Conservation (phyloP, 75 land plant genomes). For the Selaginella tamariscina region DNA sequence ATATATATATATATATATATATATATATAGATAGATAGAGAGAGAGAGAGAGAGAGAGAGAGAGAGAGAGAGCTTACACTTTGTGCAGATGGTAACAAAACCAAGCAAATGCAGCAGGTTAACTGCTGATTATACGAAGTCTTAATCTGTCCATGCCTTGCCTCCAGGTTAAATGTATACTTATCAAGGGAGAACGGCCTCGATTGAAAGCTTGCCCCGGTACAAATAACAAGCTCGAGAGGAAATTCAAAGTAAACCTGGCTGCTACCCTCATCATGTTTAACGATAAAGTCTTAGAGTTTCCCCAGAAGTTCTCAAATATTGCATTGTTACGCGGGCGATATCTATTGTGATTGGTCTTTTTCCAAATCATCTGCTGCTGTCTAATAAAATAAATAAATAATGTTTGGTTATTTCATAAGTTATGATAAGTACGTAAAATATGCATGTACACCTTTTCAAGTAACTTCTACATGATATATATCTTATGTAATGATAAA, state of each 20-base stretch:
- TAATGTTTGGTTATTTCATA: no score
- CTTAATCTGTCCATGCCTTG: conserved; percentile 21
- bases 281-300: conserved; percentile 25
- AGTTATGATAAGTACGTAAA: no score
- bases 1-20: no score
- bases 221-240: conserved; percentile 36
- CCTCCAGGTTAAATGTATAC: conserved; percentile 31
- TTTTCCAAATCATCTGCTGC: conserved; percentile 31
- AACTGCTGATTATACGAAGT: conserved; percentile 25
- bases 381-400: no score
- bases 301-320: conserved; percentile 35
- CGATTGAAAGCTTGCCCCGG: conserved; percentile 31
- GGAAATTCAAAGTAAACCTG: conserved; percentile 35
- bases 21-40: no score
- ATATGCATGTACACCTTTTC: no score
- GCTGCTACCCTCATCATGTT: conserved; percentile 21
- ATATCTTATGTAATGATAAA: no score
- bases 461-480: no score
- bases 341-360: conserved; percentile 29
- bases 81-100: conserved; percentile 8
- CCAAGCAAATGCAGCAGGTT: conserved; percentile 24
- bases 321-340: conserved; percentile 32
- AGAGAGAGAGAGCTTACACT: no score
- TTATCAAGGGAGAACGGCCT: conserved; percentile 23
- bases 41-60: no score